These are phyloP conservation scores for Geotrichum histeridarum DNA, from an alignment of 1,139 yeast species.

Conservation along the genomic window DNA sequence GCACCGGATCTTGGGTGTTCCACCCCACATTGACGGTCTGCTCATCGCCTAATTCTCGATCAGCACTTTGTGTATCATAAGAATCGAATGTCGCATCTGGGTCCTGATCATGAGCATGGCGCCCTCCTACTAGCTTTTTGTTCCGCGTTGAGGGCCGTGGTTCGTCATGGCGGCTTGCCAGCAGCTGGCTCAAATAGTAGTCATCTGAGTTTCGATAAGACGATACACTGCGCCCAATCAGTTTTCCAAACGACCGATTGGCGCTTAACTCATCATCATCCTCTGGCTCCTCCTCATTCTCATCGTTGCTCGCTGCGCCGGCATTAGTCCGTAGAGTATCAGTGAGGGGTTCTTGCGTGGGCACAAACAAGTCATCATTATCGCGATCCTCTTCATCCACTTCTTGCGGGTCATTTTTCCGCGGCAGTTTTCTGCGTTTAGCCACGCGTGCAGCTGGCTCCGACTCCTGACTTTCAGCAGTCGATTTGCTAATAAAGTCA, in stretches of 20 bases:
- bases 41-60: no score
- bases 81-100: no score
- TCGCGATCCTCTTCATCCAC: not conserved
- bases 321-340: not conserved
- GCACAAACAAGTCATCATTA: not conserved
- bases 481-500: constrained; percentile 12
- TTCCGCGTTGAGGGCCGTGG: no score
- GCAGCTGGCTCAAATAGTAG: not conserved
- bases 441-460: not conserved
- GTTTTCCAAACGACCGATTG: constrained; percentile 13
- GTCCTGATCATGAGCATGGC: no score
- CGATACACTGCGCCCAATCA: constrained; percentile 7
- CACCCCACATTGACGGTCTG: not conserved
- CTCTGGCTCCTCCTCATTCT: not conserved
- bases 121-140: no score
- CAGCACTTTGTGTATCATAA: no score
- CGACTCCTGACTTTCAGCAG: not conserved
- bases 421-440: not conserved
- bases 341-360: not conserved
- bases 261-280: not conserved
- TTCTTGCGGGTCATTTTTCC: not conserved
- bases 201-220: no score
- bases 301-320: not conserved
- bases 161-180: no score
- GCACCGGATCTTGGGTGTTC: not conserved